These are phyloP conservation scores for Chrysoporthe deuterocubensis DNA, from an alignment of 2,329 filamentous ascomycete genomes.

Conservation along the genomic window DNA sequence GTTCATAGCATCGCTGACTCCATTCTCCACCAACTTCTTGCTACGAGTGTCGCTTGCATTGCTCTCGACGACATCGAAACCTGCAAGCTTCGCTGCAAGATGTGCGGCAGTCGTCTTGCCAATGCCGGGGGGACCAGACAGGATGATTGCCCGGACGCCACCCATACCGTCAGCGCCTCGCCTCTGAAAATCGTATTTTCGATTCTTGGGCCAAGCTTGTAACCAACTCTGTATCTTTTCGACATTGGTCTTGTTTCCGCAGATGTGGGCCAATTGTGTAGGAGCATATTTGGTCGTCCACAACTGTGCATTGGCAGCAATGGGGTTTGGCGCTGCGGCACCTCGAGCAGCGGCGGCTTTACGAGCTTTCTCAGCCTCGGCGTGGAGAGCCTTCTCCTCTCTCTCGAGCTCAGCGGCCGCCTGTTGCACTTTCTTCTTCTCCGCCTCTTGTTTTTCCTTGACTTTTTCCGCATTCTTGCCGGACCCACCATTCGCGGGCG, in stretches of 20 bases:
- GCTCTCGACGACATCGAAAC: constrained; percentile 90
- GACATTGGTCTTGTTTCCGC: constrained; percentile 88
- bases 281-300: constrained; percentile 98
- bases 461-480: constrained; percentile 86
- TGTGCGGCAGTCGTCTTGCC: constrained; percentile 98
- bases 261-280: constrained; percentile 82
- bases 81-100: constrained; percentile 87
- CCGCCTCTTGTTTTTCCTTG: constrained; percentile 81
- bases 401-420: constrained; percentile 85
- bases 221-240: constrained; percentile 92
- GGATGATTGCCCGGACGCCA: constrained; percentile 84
- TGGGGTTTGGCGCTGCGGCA: constrained; percentile 39
- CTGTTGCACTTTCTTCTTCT: constrained; percentile 80
- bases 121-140: constrained; percentile 93
- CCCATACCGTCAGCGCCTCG: constrained; percentile 85
- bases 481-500: constrained; percentile 86
- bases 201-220: constrained; percentile 76
- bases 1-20: constrained; percentile 87
- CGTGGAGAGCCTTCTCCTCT: constrained; percentile 68
- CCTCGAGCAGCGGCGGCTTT: constrained; percentile 53
- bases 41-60: constrained; percentile 96
- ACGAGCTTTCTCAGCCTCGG: constrained; percentile 57
- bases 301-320: constrained; percentile 65
- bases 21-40: constrained; percentile 91
- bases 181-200: constrained; percentile 80